Evolutionary conservation across 1,284 basidiomycete species (phyloP).

Genomic region (Ganoderma resinaceum): DNA sequence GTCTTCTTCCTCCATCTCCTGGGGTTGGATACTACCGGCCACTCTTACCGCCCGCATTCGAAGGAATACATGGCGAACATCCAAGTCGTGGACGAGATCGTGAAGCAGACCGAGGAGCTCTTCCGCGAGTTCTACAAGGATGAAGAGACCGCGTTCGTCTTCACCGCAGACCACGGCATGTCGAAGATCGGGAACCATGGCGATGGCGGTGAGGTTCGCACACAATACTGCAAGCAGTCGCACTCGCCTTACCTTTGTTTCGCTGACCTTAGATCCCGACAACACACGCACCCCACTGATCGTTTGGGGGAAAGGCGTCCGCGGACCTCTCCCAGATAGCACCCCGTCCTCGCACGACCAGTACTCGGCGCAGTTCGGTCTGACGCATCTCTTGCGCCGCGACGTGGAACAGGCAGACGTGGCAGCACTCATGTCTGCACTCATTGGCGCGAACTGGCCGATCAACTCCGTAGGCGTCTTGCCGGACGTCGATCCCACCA

Average conservation of each 20-base stretch:
- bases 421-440: conserved; percentile 78
- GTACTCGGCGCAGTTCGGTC: conserved; percentile 71
- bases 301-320: conserved; percentile 84
- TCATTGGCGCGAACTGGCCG: conserved; percentile 78
- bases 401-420: conserved; percentile 91
- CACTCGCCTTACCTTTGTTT: conserved; percentile 2
- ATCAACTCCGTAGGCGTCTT: conserved; percentile 80
- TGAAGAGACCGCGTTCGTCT: conserved; percentile 79
- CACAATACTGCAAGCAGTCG: neutral
- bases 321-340: conserved; percentile 66
- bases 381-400: conserved; percentile 62
- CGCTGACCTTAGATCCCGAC: conserved; percentile 69
- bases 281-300: conserved; percentile 88
- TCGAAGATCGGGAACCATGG: conserved; percentile 90
- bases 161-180: conserved; percentile 94
- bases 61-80: conserved; percentile 90
- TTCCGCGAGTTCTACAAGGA: conserved; percentile 73
- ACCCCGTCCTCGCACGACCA: conserved; percentile 68
- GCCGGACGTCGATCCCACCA: conserved; percentile 66
- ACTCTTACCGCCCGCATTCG: conserved; percentile 88
- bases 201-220: conserved; percentile 69
- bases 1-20: conserved; percentile 89
- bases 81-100: conserved; percentile 81
- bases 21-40: conserved; percentile 89
- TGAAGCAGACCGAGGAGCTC: conserved; percentile 70